Conservation (phyloP, 179 eudicot genomes). For the Heliamphora pulchella region DNA sequence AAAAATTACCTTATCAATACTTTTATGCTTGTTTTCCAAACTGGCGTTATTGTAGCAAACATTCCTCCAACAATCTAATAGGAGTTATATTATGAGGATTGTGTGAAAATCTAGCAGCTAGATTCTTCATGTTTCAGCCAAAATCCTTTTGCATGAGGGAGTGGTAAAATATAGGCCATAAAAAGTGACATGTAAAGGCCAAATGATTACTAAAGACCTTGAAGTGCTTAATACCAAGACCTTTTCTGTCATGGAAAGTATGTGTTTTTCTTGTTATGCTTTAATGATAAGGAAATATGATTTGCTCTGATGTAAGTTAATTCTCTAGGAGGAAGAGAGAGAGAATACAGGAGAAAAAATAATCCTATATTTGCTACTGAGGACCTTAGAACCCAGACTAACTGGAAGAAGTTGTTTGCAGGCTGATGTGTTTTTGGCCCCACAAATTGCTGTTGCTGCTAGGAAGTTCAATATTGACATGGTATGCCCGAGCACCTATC, state of each 20-base stretch:
- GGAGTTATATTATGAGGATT: neutral
- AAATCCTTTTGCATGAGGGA: neutral
- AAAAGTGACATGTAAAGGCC: neutral
- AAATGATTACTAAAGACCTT: neutral
- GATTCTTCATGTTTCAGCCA: neutral
- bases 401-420: slow-evolving; percentile 22
- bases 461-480: slow-evolving; percentile 45
- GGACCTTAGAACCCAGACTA: slow-evolving; percentile 2
- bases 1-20: neutral
- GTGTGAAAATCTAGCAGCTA: neutral
- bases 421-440: slow-evolving; percentile 69
- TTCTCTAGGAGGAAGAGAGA: neutral
- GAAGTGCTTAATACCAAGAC: neutral
- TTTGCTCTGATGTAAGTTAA: neutral
- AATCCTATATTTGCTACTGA: neutral
- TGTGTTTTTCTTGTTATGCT: neutral
- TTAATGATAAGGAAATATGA: slow-evolving; percentile 3
- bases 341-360: neutral
- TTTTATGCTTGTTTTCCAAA: neutral
- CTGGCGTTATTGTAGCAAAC: neutral
- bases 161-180: neutral
- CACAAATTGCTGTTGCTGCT: slow-evolving; percentile 46
- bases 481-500: slow-evolving; percentile 27
- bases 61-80: neutral
- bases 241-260: neutral